These are phyloP conservation scores for Trichoderma afroharzianum DNA, from an alignment of 2,329 filamentous ascomycete species.

Conservation along the genomic window DNA sequence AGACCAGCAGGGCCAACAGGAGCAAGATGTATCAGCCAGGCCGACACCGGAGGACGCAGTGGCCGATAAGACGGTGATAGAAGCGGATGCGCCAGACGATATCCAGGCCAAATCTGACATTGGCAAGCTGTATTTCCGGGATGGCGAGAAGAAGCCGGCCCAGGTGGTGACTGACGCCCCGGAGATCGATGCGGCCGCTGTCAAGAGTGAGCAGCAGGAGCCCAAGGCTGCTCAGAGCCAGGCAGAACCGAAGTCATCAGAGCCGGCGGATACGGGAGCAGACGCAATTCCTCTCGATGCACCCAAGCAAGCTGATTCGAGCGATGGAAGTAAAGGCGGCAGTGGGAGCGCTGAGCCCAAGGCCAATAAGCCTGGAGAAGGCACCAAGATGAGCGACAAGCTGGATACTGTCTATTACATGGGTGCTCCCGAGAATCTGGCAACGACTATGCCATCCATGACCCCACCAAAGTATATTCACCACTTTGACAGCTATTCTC, in stretches of 20 bases:
- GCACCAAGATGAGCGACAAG: slow-evolving; percentile 21
- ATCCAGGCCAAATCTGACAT: slow-evolving; percentile 1
- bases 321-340: background rate
- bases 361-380: background rate
- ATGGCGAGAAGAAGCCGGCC: background rate
- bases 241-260: background rate
- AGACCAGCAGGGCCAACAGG: background rate
- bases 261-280: background rate
- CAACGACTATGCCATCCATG: slow-evolving; percentile 60
- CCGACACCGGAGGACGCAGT: background rate
- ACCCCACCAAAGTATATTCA: slow-evolving; percentile 79
- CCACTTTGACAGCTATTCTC: slow-evolving; percentile 91
- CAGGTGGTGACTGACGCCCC: slow-evolving; percentile 3
- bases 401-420: slow-evolving; percentile 51
- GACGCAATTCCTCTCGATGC: background rate
- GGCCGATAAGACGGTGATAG: background rate
- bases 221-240: background rate
- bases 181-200: background rate
- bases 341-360: background rate
- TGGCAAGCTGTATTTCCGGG: slow-evolving; percentile 8
- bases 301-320: background rate
- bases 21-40: background rate
- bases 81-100: background rate
- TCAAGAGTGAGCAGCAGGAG: background rate
- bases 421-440: slow-evolving; percentile 38